Conservation (phyloP, 306 rosid genomes). For the Fragaria vesca region DNA sequence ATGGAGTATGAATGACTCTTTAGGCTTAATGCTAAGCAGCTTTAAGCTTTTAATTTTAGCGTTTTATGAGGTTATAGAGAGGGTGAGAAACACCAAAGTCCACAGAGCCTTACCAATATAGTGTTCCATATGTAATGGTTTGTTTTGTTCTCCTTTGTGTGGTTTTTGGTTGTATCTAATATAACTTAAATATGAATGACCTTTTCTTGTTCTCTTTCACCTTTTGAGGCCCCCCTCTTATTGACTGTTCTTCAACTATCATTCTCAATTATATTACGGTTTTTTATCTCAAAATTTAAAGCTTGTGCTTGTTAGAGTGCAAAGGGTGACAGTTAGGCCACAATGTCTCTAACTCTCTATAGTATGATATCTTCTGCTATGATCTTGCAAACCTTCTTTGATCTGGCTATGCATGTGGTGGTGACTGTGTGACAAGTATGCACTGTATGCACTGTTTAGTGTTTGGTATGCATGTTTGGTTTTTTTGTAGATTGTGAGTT, state of each 20-base stretch:
- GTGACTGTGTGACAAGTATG: conserved; percentile 12
- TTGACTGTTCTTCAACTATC: conserved; percentile 7
- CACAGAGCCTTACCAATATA: conserved; percentile 32
- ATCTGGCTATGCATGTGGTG: neutral
- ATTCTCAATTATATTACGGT: neutral
- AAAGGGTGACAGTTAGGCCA: neutral
- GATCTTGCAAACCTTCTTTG: conserved; percentile 6
- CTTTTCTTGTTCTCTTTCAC: conserved; percentile 12
- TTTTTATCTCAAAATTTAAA: neutral
- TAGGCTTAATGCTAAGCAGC: conserved; percentile 23
- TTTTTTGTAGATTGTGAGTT: conserved; percentile 18
- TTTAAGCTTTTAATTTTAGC: conserved; percentile 22
- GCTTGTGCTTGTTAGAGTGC: neutral
- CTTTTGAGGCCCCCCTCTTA: neutral
- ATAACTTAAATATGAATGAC: conserved; percentile 8
- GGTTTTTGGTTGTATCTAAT: conserved; percentile 29
- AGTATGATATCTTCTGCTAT: neutral
- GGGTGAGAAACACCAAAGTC: conserved; percentile 20
- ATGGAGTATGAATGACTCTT: conserved; percentile 26
- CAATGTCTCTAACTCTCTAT: neutral
- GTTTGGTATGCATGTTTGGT: neutral
- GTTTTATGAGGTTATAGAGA: conserved; percentile 36
- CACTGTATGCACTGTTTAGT: neutral
- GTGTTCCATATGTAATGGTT: conserved; percentile 37
- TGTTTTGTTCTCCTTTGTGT: conserved; percentile 21